phyloP scores from a whole-genome alignment of 2,329 filamentous ascomycete species.

The Metarhizium rileyi region DNA sequence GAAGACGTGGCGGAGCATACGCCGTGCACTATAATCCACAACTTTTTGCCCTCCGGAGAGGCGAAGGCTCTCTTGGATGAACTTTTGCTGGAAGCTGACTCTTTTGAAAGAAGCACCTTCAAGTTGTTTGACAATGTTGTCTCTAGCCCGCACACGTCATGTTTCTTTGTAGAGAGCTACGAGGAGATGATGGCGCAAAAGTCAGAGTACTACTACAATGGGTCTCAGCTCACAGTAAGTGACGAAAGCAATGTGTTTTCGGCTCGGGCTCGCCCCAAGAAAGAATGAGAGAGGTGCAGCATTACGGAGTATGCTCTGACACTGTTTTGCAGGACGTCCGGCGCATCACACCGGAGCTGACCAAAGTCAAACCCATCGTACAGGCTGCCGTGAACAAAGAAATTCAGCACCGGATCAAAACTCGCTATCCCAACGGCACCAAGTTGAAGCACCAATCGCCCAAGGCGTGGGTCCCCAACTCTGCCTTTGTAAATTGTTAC shows the following conservation, averaged over 20 bases:
- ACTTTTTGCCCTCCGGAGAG: conserved; percentile 65
- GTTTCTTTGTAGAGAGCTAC: conserved; percentile 70
- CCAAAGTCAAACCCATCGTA: conserved; percentile 58
- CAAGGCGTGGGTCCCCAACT: conserved; percentile 69
- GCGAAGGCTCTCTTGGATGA: conserved; percentile 69
- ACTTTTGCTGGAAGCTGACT: conserved; percentile 61
- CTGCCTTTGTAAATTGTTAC: conserved; percentile 93
- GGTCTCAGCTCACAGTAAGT: conserved; percentile 53
- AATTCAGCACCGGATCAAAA: conserved; percentile 59
- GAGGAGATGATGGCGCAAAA: conserved; percentile 62
- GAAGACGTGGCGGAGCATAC: conserved; percentile 74
- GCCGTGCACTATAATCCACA: conserved; percentile 85
- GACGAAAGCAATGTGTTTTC: neutral
- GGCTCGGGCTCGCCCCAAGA: neutral
- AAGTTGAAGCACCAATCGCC: conserved; percentile 74
- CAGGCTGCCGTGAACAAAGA: conserved; percentile 68
- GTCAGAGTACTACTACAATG: conserved; percentile 80
- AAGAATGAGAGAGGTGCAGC: neutral
- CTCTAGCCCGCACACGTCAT: conserved; percentile 71
- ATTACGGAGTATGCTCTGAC: neutral
- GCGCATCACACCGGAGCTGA: conserved; percentile 64
- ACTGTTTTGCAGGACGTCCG: conserved; percentile 54
- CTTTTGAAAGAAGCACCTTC: conserved; percentile 64
- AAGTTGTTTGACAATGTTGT: conserved; percentile 85
- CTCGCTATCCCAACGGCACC: conserved; percentile 55